Evolutionary conservation across 345 rosid genomes (phyloP), one percentile per base, ranked within the genome.

Genomic region (Citropsis articulata): DNA sequence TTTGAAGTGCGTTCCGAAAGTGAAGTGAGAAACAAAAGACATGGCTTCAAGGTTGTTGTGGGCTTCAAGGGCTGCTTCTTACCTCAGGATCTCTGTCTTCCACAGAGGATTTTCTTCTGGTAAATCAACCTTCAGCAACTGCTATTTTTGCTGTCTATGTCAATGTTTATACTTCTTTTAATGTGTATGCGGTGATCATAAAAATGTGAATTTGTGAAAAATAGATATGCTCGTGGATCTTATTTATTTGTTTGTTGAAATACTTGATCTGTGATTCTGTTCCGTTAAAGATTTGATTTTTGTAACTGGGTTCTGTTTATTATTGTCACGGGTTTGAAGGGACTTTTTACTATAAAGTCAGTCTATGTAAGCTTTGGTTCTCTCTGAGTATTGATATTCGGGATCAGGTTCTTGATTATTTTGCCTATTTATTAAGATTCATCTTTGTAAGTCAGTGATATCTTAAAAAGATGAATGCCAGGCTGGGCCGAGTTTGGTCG

Each of bases 61-160:
- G 98, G 95, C 98, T 68, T 92, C 99, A 60, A 92, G 91, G 83
- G 97, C 93, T 77, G 99, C 98, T 79, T 91, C 97, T 66, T 84
- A 84, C 83, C 92, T 94, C 75, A 89, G 93, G 95, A 86, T 96
- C 91, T 94, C 98, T 9, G 86, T 90, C 66, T 42, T 86, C 33
- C 87, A 87, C 77, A 88, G 98, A 83, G 93, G 91, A 2, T 91
- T 93, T 78, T 68, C 99, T 72, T 86, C 98, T 0, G 94, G 98
- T 95, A 83, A 76, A 42, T 75, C 66, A 53, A 56, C 6, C 22
- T 22, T 28, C 25, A 12, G 50, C 50, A 45, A 55, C 25, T 27
- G 61, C 22, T 70, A 22, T 24, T 38, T 3, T 69, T 28, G 7
- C 14, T 31, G 22, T 36, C 36, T 22, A 12, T 75, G 36, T 55